These are phyloP conservation scores for Prunus mume DNA, from an alignment of 306 rosid species.

Conservation along the genomic window DNA sequence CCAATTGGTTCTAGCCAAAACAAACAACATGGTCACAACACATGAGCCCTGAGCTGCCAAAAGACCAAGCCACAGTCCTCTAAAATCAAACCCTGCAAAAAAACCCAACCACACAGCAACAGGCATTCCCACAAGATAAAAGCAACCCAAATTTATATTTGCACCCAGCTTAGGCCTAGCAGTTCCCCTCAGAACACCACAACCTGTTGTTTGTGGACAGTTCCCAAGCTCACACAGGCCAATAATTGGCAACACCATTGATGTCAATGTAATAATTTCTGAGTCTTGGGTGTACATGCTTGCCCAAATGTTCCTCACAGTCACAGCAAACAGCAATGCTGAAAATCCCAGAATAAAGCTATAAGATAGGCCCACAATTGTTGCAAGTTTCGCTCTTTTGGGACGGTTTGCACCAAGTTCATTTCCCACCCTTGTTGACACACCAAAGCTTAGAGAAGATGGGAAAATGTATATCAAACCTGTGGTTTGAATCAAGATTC, in stretches of 20 bases:
- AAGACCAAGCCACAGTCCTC: slow-evolving; percentile 84
- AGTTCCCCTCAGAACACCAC: slow-evolving; percentile 87
- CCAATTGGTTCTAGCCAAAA: slow-evolving; percentile 73
- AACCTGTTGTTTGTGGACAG: slow-evolving; percentile 85
- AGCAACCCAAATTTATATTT: slow-evolving; percentile 72
- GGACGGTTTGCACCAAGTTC: slow-evolving; percentile 78
- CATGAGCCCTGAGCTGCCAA: slow-evolving; percentile 80
- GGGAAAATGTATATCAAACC: slow-evolving; percentile 90
- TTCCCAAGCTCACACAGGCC: slow-evolving; percentile 91
- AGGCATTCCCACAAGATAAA: slow-evolving; percentile 90
- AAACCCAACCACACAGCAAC: slow-evolving; percentile 71
- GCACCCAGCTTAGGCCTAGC: slow-evolving; percentile 90
- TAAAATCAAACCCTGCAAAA: slow-evolving; percentile 64
- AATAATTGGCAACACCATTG: slow-evolving; percentile 67
- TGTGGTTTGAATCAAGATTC: slow-evolving; percentile 82
- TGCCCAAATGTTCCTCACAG: slow-evolving; percentile 71
- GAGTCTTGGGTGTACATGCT: slow-evolving; percentile 66
- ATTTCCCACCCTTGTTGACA: slow-evolving; percentile 88
- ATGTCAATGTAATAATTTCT: slow-evolving; percentile 63
- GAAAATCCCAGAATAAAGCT: slow-evolving; percentile 59
- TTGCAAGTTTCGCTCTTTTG: slow-evolving; percentile 48
- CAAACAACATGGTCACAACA: slow-evolving; percentile 62
- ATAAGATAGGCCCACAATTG: slow-evolving; percentile 57
- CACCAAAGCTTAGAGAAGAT: slow-evolving; percentile 77
- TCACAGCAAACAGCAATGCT: slow-evolving; percentile 59